Evolutionary conservation across 805 yeast species (phyloP).

Genomic region (Candida coquimbonensis): DNA sequence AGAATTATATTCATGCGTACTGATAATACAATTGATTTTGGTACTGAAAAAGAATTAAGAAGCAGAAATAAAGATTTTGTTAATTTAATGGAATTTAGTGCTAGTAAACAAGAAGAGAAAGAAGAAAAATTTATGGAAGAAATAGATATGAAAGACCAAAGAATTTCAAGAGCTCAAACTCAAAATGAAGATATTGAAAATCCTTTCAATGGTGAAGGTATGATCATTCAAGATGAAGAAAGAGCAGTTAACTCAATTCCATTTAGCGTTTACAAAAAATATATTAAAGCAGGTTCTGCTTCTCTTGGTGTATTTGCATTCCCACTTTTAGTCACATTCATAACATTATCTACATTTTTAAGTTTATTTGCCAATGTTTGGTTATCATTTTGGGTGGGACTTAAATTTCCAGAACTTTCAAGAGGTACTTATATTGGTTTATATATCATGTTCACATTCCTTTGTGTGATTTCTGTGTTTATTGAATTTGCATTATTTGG

Average conservation of each 20-base stretch:
- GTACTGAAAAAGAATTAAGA: slow-evolving; percentile 49
- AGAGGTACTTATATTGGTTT: slow-evolving; percentile 61
- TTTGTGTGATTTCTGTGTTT: slow-evolving; percentile 36
- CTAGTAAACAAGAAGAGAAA: neutral
- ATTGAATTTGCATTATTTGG: slow-evolving; percentile 28
- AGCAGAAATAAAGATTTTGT: slow-evolving; percentile 38
- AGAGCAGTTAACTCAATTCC: slow-evolving; percentile 33
- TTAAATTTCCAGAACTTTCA: slow-evolving; percentile 37
- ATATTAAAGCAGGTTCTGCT: slow-evolving; percentile 35
- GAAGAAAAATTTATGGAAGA: neutral
- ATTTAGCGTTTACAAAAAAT: slow-evolving; percentile 27
- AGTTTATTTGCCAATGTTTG: slow-evolving; percentile 62
- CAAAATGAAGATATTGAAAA: neutral
- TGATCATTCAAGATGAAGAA: slow-evolving; percentile 24
- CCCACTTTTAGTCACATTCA: slow-evolving; percentile 12
- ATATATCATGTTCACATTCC: slow-evolving; percentile 44
- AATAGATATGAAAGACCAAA: too few relatives aligned
- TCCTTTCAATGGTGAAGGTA: slow-evolving; percentile 5
- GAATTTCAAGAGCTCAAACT: neutral
- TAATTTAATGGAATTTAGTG: slow-evolving; percentile 37
- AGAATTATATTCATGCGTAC: slow-evolving; percentile 53
- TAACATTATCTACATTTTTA: slow-evolving; percentile 36
- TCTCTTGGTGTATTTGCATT: slow-evolving; percentile 24
- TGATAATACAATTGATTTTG: slow-evolving; percentile 57
- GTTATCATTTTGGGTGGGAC: slow-evolving; percentile 69